phyloP scores from a whole-genome alignment of 768 basidiomycete genomes.

The Trametes maxima region DNA sequence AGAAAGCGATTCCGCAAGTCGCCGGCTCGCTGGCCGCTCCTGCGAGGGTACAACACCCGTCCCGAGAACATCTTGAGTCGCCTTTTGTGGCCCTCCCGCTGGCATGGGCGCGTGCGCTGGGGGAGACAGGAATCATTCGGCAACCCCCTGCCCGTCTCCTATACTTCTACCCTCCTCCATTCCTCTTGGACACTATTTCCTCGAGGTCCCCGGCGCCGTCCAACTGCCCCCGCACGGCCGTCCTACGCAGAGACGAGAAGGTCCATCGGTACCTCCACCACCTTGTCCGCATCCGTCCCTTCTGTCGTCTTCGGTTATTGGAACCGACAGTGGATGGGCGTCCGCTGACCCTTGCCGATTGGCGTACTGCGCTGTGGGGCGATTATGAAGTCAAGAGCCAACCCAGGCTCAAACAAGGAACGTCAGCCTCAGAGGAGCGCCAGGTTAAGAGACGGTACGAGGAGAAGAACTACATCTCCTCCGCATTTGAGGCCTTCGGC shows the following conservation, averaged over 20 bases:
- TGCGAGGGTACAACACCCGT: background rate
- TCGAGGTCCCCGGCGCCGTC: background rate
- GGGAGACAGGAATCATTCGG: background rate
- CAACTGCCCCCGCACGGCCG: background rate
- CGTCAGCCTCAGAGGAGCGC: background rate
- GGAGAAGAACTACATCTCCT: background rate
- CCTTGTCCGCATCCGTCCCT: background rate
- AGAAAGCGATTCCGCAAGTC: too few species aligned
- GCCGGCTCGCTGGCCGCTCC: background rate
- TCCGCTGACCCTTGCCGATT: slow-evolving; percentile 4
- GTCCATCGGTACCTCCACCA: slow-evolving; percentile 3
- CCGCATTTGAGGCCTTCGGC: background rate
- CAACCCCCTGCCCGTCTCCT: background rate
- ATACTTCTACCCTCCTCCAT: slow-evolving; percentile 11
- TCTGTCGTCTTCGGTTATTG: background rate
- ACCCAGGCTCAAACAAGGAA: background rate
- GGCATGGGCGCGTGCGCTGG: background rate
- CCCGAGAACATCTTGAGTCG: background rate
- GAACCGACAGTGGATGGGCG: background rate
- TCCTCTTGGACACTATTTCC: slow-evolving; percentile 8
- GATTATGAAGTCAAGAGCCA: background rate
- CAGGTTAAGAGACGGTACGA: background rate
- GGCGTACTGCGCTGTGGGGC: slow-evolving; percentile 6
- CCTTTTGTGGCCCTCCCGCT: background rate
- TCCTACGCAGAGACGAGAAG: background rate